Evolutionary conservation across 179 eudicot species (phyloP).

Genomic region (Patellifolia procumbens): DNA sequence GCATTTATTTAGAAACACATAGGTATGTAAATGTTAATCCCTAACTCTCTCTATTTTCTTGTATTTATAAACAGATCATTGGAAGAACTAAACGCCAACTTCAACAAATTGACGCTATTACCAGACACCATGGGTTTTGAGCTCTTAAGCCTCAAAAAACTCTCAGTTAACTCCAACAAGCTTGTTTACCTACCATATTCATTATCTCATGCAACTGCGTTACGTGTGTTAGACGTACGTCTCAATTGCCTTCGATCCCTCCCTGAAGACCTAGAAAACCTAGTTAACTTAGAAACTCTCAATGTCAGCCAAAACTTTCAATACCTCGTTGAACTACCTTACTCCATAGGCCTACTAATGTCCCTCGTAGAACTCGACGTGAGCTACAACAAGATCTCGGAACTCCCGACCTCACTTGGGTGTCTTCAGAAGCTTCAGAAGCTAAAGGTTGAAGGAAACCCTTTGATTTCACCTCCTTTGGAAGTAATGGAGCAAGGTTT

Average conservation of each 20-base stretch:
- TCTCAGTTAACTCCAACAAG: conserved; percentile 84
- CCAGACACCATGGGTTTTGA: conserved; percentile 84
- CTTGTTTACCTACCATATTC: conserved; percentile 67
- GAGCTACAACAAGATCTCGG: conserved; percentile 66
- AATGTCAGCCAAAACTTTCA: conserved; percentile 82
- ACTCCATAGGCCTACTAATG: conserved; percentile 69
- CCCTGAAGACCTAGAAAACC: conserved; percentile 75
- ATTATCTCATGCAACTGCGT: conserved; percentile 55
- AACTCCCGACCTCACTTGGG: conserved; percentile 66
- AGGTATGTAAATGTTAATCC: too few species aligned
- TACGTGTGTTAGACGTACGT: conserved; percentile 61
- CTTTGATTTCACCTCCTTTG: conserved; percentile 63
- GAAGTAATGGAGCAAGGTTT: conserved; percentile 69
- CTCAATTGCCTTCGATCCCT: conserved; percentile 68
- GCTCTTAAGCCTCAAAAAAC: conserved; percentile 56
- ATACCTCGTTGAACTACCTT: conserved; percentile 54
- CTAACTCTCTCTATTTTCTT: background rate
- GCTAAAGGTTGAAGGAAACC: conserved; percentile 76
- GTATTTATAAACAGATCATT: conserved; percentile 45
- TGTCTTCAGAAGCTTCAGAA: conserved; percentile 62
- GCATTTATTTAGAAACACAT: too few species aligned
- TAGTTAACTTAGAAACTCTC: conserved; percentile 56
- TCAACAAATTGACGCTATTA: conserved; percentile 58
- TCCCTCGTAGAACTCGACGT: conserved; percentile 68
- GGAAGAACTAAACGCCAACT: conserved; percentile 81